Evolutionary conservation across 2,329 filamentous ascomycete genomes (phyloP), one percentile per base, ranked within the genome.

Genomic region (Pseudocercospora vitis): DNA sequence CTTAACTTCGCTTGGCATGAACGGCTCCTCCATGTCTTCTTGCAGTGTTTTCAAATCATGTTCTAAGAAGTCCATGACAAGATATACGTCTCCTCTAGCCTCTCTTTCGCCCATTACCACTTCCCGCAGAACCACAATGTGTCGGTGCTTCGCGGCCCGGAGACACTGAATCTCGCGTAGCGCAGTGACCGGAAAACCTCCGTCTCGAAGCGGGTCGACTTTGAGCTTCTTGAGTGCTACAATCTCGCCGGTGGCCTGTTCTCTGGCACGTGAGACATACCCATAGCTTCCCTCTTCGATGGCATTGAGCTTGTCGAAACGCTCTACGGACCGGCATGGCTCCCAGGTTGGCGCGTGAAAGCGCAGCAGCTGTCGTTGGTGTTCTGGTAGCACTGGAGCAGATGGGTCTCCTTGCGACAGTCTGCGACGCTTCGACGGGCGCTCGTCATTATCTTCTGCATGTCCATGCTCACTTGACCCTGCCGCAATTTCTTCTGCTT

Each of bases 261-360:
- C 87, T 57, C 80, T 85, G 9, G 91, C 94, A 53, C 94, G 81
- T 50, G 91, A 91, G 3, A 99, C 94, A 82, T 86, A 92, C 40
- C 94, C 94, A 72, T 99, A 99, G 7, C 91, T 91, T 29, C 94
- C 94, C 75, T 99, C 94, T 72, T 97, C 94, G 65, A 99, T 99
- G 69, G 94, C 88, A 71, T 99, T 99, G 53, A 99, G 78, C 63
- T 89, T 88, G 66, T 96, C 89, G 74, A 91, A 99, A 67, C 89
- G 86, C 67, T 92, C 87, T 21, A 95, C 87, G 68, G 88, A 88
- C 56, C 88, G 81, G 67, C 87, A 88, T 2, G 82, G 78, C 53
- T 82, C 80, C 84, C 91, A 95, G 62, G 76, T 72, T 7, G 81
- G 81, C 11, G 78, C 77, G 7, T 87, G 81, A 67, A 95, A 91